Percentiles rank a stretch among this genome's conserved stretches.
Conservation (phyloP, 352 stramenopile species). For the Phytopythium ostracodes region DNA sequence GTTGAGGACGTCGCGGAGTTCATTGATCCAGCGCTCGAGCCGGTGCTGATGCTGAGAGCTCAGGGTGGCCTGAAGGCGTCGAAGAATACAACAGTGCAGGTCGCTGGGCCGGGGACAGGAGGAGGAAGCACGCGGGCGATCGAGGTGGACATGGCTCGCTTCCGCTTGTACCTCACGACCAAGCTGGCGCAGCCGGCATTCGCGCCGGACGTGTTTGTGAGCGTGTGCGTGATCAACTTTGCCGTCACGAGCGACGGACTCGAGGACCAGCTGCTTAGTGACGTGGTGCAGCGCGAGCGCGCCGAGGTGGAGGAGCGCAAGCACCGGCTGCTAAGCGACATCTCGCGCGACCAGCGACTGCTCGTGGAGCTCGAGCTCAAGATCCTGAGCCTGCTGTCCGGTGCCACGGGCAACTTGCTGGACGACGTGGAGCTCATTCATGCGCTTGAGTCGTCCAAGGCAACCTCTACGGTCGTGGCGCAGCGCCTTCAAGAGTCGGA, state of each 20-base stretch:
- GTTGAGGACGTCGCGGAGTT: constrained; percentile 54
- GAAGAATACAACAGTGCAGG: constrained; percentile 1
- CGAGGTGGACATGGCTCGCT: constrained; percentile 59
- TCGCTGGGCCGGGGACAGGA: constrained; percentile 44
- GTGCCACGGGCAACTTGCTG: constrained; percentile 87
- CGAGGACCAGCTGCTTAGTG: constrained; percentile 86
- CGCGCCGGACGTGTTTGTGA: constrained; percentile 89
- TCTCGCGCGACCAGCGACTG: constrained; percentile 86
- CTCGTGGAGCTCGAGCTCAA: constrained; percentile 90
- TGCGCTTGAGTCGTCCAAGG: constrained; percentile 59
- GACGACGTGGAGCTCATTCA: constrained; percentile 87
- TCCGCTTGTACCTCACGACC: constrained; percentile 90
- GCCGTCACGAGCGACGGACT: constrained; percentile 89
- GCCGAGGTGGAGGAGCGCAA: constrained; percentile 88
- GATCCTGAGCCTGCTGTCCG: constrained; percentile 85
- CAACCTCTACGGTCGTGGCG: constrained; percentile 54
- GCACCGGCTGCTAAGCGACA: constrained; percentile 81
- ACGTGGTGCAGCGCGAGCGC: constrained; percentile 83
- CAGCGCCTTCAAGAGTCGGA: constrained; percentile 55
- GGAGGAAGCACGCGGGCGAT: constrained; percentile 17
- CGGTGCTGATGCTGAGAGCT: constrained; percentile 33
- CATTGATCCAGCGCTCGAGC: constrained; percentile 52
- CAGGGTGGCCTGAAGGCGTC: background rate
- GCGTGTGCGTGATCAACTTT: constrained; percentile 93
- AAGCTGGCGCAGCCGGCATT: constrained; percentile 92